phyloP scores from a whole-genome alignment of 2,329 filamentous ascomycete genomes.

The Fusarium sp. region DNA sequence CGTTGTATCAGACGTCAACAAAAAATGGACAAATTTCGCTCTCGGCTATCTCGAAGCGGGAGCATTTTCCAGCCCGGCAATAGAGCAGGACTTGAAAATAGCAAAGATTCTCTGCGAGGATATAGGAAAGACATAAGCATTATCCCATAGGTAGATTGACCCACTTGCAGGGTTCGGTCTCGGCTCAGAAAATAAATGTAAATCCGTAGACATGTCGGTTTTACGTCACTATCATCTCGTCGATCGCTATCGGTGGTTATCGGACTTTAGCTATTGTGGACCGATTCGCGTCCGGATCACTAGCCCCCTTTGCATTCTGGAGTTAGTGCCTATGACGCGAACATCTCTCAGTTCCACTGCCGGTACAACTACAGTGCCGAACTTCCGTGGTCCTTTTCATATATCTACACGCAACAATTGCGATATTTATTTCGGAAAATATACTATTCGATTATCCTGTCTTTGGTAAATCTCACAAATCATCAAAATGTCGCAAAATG shows the following conservation, averaged over 20 bases:
- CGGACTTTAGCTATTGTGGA: neutral
- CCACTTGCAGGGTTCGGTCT: neutral
- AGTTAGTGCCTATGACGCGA: conserved; percentile 7
- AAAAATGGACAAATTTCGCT: conserved; percentile 20
- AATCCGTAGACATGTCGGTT: neutral
- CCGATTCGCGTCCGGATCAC: neutral
- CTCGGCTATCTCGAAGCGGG: conserved; percentile 2
- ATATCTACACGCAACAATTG: neutral
- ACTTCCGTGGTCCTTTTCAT: neutral
- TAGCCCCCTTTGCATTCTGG: neutral
- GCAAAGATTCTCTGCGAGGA: conserved; percentile 22
- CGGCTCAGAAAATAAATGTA: neutral
- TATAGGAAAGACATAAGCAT: conserved; percentile 6
- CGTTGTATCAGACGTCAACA: conserved; percentile 3
- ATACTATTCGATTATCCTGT: fast-evolving
- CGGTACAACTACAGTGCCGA: neutral
- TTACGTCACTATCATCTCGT: neutral
- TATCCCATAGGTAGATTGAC: no score
- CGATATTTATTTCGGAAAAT: fast-evolving
- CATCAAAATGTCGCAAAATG: conserved; percentile 6
- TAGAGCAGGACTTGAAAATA: conserved; percentile 28
- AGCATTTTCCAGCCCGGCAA: conserved; percentile 1
- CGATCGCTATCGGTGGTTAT: neutral
- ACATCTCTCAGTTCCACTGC: neutral
- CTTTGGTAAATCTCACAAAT: fast-evolving